Conservation (phyloP, 441 rosid species). For the Croton laevigatus region DNA sequence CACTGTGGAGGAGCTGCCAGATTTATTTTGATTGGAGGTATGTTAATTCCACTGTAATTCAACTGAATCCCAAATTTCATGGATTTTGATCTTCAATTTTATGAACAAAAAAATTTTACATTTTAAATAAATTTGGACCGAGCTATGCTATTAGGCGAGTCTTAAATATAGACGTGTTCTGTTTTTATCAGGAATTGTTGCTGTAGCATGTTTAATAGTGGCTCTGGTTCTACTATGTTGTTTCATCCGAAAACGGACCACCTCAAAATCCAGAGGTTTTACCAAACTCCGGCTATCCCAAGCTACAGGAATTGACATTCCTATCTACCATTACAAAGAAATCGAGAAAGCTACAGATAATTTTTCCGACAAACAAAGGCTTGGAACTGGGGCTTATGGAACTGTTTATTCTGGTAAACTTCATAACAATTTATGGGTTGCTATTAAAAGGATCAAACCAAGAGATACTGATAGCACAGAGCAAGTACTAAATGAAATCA, state of each 20-base stretch:
- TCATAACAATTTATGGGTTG: constrained; percentile 60
- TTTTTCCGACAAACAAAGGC: constrained; percentile 72
- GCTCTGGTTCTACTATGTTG: constrained; percentile 36
- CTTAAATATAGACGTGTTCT: not conserved
- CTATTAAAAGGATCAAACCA: constrained; percentile 71
- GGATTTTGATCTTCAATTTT: too few species aligned
- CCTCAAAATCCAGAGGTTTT: constrained; percentile 32
- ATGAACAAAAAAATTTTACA: too few species aligned
- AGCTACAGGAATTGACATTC: constrained; percentile 58
- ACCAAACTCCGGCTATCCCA: constrained; percentile 45
- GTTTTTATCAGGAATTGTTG: constrained; percentile 36
- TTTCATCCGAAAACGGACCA: constrained; percentile 33
- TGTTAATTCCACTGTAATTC: not conserved
- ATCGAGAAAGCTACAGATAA: constrained; percentile 66
- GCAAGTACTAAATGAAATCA: constrained; percentile 83
- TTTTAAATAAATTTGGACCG: too few species aligned
- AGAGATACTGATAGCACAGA: constrained; percentile 59
- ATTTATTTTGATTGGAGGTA: constrained; percentile 64
- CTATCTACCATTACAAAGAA: constrained; percentile 67
- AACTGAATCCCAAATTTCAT: too few species aligned
- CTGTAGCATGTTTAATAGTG: constrained; percentile 45
- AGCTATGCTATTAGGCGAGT: not conserved
- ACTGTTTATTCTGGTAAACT: constrained; percentile 85
- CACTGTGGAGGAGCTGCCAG: constrained; percentile 49
- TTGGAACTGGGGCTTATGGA: constrained; percentile 90